Evolutionary conservation across 805 yeast species (phyloP).

Genomic region (Ascoidea rubescens): DNA sequence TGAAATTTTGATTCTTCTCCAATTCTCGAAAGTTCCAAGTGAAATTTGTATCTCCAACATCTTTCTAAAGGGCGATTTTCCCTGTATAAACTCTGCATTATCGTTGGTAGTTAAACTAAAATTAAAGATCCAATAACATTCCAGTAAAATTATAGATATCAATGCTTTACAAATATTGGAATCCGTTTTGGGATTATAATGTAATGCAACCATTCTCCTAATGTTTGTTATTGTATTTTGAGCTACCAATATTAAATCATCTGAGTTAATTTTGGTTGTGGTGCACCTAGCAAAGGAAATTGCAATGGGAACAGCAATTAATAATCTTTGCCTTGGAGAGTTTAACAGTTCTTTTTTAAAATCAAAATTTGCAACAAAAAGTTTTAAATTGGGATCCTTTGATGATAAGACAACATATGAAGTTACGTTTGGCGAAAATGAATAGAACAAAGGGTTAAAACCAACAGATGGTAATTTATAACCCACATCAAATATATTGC

Average conservation of each 20-base stretch:
- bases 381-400: conserved; percentile 11
- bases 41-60: conserved; percentile 56
- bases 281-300: conserved; percentile 57
- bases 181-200: conserved; percentile 10
- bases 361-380: neutral
- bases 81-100: conserved; percentile 59
- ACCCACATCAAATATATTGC: conserved; percentile 39
- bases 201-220: no score
- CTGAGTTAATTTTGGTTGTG: conserved; percentile 49
- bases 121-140: conserved; percentile 63
- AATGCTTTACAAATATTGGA: conserved; percentile 19
- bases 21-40: conserved; percentile 29
- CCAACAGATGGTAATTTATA: conserved; percentile 29
- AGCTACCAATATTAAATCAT: conserved; percentile 51
- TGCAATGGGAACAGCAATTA: conserved; percentile 47
- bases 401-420: conserved; percentile 23
- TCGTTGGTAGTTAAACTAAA: conserved; percentile 62
- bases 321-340: conserved; percentile 6
- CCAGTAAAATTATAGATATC: conserved; percentile 35
- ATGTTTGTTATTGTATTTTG: conserved; percentile 28
- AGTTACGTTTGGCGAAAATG: conserved; percentile 38
- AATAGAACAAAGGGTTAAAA: conserved; percentile 20
- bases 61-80: conserved; percentile 67
- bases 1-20: conserved; percentile 5
- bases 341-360: conserved; percentile 2